A percentile compares a stretch with the other conserved stretches of the same genome.
Evolutionary conservation across 108 stramenopile genomes (phyloP).

Genomic region (Skeletonema grethae): DNA sequence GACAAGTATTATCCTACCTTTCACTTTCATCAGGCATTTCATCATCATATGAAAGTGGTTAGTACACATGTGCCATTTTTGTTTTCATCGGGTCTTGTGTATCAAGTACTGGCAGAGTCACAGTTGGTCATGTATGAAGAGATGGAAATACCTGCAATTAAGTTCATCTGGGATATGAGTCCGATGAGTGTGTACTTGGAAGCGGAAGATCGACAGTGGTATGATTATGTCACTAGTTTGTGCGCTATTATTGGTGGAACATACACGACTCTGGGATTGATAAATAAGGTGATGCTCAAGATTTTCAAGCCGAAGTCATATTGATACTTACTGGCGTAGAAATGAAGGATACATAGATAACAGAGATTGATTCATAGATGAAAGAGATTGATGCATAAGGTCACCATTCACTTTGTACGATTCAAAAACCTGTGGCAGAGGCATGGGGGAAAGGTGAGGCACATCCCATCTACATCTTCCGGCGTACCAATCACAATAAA

Average conservation of each 20-base stretch:
- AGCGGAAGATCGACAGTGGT: slow-evolving; percentile 89
- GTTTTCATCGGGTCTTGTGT: slow-evolving; percentile 47
- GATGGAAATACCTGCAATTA: slow-evolving; percentile 86
- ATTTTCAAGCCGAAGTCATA: slow-evolving; percentile 92
- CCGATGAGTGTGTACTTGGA: slow-evolving; percentile 92
- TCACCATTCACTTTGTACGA: too few relatives aligned
- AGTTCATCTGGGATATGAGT: slow-evolving; percentile 91
- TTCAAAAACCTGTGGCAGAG: not conserved
- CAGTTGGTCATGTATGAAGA: slow-evolving; percentile 89
- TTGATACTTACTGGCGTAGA: slow-evolving; percentile 30
- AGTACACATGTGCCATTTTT: slow-evolving; percentile 88
- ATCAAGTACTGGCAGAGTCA: slow-evolving; percentile 89
- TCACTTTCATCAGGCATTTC: slow-evolving; percentile 89
- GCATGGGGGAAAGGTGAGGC: not conserved
- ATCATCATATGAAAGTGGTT: slow-evolving; percentile 99
- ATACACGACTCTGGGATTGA: slow-evolving; percentile 95
- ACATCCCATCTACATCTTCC: not conserved
- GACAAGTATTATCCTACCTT: slow-evolving; percentile 62
- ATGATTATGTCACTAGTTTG: slow-evolving; percentile 95
- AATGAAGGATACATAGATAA: not conserved
- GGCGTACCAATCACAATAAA: not conserved
- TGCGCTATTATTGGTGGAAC: slow-evolving; percentile 98
- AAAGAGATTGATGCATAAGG: not conserved
- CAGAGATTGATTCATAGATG: not conserved
- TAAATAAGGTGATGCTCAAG: slow-evolving; percentile 93